These are phyloP conservation scores for Alternaria angustiovoidea DNA, from an alignment of 2,329 filamentous ascomycete genomes.

Conservation along the genomic window DNA sequence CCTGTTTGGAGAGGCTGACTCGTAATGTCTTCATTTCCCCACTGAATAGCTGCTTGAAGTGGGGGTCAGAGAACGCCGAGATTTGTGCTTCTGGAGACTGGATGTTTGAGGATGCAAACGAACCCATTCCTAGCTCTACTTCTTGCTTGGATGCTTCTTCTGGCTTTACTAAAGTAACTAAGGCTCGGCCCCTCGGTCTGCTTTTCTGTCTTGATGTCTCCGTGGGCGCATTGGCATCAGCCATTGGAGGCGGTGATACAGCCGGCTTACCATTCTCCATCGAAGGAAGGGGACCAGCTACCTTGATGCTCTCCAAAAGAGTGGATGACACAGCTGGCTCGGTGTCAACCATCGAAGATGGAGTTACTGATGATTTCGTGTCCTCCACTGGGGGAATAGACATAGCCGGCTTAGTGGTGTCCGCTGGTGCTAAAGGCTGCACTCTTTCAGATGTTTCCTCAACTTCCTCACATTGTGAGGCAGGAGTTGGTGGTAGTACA, in stretches of 20 bases:
- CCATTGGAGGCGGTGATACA: not conserved
- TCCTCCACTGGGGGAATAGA: not conserved
- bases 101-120: not conserved
- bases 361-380: not conserved
- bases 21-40: not conserved
- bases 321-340: not conserved
- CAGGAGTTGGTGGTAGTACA: not conserved
- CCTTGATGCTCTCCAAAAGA: rapidly evolving
- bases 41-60: not conserved
- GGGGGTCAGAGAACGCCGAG: not conserved
- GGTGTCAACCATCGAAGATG: no score
- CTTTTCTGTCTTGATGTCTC: not conserved
- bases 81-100: not conserved
- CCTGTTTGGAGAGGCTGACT: not conserved
- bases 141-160: not conserved
- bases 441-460: not conserved
- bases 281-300: rapidly evolving
- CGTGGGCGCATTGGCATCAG: not conserved
- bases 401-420: no score
- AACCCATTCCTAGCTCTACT: not conserved
- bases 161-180: not conserved
- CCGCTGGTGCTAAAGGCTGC: not conserved
- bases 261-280: not conserved
- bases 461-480: not conserved
- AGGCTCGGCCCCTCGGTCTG: rapidly evolving